These are phyloP conservation scores for Diaporthe sp. DNA, from an alignment of 2,329 filamentous ascomycete genomes.

Conservation along the genomic window DNA sequence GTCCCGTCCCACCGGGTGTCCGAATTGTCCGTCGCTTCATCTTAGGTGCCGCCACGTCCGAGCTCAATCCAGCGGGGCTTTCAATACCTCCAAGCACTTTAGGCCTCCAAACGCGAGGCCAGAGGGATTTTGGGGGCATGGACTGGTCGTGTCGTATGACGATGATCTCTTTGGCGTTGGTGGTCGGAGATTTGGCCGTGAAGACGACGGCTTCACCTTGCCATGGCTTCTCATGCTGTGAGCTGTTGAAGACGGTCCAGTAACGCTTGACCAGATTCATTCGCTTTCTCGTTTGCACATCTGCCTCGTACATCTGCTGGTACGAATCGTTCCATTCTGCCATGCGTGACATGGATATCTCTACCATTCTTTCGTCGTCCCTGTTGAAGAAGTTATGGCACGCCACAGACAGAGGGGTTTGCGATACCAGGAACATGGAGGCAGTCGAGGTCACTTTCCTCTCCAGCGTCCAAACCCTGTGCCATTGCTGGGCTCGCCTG, in stretches of 20 bases:
- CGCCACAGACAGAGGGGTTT: not conserved
- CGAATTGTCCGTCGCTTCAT: not conserved
- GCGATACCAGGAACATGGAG: not conserved
- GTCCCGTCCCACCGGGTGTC: not conserved
- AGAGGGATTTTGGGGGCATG: not conserved
- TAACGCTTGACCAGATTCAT: not conserved
- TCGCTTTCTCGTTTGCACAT: rapidly evolving
- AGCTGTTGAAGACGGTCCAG: not conserved
- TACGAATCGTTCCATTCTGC: conserved; percentile 3
- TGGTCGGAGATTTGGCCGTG: not conserved
- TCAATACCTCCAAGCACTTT: not conserved
- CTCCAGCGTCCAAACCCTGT: not conserved
- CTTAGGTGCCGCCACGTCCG: not conserved
- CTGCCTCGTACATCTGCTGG: not conserved
- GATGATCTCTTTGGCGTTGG: not conserved
- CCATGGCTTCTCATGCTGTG: not conserved
- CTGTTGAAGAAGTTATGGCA: no score
- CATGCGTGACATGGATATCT: conserved; percentile 20
- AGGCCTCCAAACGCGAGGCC: not conserved
- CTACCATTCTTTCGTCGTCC: not conserved
- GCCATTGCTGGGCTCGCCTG: not conserved
- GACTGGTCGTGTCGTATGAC: not conserved
- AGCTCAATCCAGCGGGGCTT: no score
- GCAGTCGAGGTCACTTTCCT: not conserved
- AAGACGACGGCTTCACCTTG: not conserved